Evolutionary conservation across 495 filamentous ascomycete species (phyloP).

Genomic region (Penicillium cosmopolitanum): DNA sequence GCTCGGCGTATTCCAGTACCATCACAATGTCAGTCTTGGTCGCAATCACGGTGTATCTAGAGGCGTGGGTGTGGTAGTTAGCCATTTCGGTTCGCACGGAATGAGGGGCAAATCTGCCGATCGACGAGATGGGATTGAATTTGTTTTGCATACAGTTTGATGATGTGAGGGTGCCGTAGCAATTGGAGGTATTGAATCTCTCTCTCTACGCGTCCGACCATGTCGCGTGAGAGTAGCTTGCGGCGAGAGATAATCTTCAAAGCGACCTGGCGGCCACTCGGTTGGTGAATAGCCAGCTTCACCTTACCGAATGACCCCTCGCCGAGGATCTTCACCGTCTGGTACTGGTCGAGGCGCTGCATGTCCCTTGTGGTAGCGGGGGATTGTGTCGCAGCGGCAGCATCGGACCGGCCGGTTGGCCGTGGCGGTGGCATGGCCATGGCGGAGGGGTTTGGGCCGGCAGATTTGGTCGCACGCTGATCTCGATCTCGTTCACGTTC

Average conservation of each 20-base stretch:
- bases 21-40: constrained; percentile 94
- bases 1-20: constrained; percentile 97
- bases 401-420: constrained; percentile 40
- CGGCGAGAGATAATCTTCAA: constrained; percentile 95
- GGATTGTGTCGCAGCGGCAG: constrained; percentile 38
- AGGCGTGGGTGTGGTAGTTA: constrained; percentile 11
- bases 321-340: constrained; percentile 85
- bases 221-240: constrained; percentile 93
- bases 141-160: constrained; percentile 76
- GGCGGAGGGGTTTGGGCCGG: constrained; percentile 39
- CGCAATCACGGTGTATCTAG: constrained; percentile 93
- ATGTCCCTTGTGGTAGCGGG: constrained; percentile 58
- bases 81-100: not conserved
- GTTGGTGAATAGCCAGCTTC: constrained; percentile 89
- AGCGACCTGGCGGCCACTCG: constrained; percentile 90
- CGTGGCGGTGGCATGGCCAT: constrained; percentile 55
- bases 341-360: constrained; percentile 87
- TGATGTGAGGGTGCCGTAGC: constrained; percentile 95
- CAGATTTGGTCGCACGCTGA: constrained; percentile 19
- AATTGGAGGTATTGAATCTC: constrained; percentile 98
- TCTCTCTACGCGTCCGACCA: constrained; percentile 94
- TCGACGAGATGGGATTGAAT: not conserved
- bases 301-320: constrained; percentile 99
- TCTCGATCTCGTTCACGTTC: constrained; percentile 34
- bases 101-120: not conserved